Evolutionary conservation across 495 filamentous ascomycete genomes (phyloP).

Genomic region (Aspergillus baeticus): DNA sequence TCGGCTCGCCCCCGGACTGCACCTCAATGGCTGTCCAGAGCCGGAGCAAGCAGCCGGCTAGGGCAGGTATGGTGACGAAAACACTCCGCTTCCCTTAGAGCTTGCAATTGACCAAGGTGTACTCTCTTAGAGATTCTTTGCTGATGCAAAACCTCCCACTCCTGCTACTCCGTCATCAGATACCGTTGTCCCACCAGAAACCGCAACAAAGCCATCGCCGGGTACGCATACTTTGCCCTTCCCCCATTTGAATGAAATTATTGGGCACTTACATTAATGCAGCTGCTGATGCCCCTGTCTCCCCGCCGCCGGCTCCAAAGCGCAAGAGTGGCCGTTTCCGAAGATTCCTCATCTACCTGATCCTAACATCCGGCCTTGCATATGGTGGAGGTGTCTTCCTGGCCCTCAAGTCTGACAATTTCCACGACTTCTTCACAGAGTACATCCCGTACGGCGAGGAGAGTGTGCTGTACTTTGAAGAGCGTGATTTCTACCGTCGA

Average conservation of each 20-base stretch:
- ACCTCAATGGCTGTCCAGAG: constrained; percentile 46
- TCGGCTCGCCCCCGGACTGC: constrained; percentile 43
- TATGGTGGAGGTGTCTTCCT: constrained; percentile 90
- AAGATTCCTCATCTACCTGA: constrained; percentile 67
- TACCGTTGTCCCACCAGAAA: constrained; percentile 58
- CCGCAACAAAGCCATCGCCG: constrained; percentile 58
- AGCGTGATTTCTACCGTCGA: constrained; percentile 86
- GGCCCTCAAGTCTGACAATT: constrained; percentile 90
- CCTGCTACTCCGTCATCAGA: constrained; percentile 47
- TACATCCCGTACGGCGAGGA: constrained; percentile 95
- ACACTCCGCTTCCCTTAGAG: background rate
- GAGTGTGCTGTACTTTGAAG: constrained; percentile 94
- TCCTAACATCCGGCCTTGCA: constrained; percentile 68
- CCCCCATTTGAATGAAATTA: constrained; percentile 7
- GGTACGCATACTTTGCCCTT: constrained; percentile 43
- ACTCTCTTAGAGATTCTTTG: constrained; percentile 40
- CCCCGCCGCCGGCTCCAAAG: constrained; percentile 46
- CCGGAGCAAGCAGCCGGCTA: constrained; percentile 42
- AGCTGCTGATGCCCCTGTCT: constrained; percentile 29
- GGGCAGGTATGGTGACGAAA: constrained; percentile 41
- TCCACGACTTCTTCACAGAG: constrained; percentile 99
- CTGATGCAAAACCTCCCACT: constrained; percentile 42
- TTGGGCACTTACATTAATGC: constrained; percentile 15
- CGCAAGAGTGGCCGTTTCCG: constrained; percentile 76
- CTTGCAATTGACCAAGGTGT: background rate